Conservation (phyloP, 2,329 filamentous ascomycete species). For the Cladosporium sp. region DNA sequence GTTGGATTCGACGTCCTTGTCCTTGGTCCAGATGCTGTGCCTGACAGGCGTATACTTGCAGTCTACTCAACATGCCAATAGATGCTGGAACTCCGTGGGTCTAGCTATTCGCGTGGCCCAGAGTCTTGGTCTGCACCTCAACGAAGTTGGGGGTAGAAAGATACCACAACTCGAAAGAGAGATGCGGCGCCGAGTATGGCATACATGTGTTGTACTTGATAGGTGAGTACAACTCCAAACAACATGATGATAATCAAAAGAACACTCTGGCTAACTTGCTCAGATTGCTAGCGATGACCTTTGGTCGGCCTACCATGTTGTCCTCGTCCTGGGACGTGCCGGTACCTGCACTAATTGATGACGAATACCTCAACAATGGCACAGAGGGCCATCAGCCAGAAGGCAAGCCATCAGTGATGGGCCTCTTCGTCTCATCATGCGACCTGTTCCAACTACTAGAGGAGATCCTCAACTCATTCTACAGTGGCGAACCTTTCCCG, state of each 20-base stretch:
- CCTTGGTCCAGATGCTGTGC: slow-evolving; percentile 31
- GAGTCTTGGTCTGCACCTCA: slow-evolving; percentile 67
- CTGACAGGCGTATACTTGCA: slow-evolving; percentile 32
- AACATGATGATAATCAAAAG: too few species aligned
- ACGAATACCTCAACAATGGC: slow-evolving; percentile 56
- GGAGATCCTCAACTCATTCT: slow-evolving; percentile 32
- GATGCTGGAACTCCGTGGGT: slow-evolving; percentile 33
- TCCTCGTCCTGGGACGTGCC: slow-evolving; percentile 30
- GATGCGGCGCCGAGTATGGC: slow-evolving; percentile 67
- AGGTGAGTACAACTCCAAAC: slow-evolving; percentile 46
- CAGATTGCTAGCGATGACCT: slow-evolving; percentile 45
- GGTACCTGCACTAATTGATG: slow-evolving; percentile 45
- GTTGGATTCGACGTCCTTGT: slow-evolving; percentile 31
- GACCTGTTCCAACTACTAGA: slow-evolving; percentile 30
- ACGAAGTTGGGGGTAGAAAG: slow-evolving; percentile 54
- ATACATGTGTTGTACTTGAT: slow-evolving; percentile 40
- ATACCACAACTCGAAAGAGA: slow-evolving; percentile 66
- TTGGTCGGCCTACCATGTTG: slow-evolving; percentile 34
- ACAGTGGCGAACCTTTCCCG: slow-evolving; percentile 24
- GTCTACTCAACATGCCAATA: slow-evolving; percentile 31
- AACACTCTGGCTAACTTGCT: slow-evolving; percentile 44
- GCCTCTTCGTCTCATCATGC: slow-evolving; percentile 33
- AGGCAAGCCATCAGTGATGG: slow-evolving; percentile 35
- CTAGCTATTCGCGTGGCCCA: slow-evolving; percentile 63
- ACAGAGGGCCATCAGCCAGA: slow-evolving; percentile 43